These are phyloP conservation scores for Pulveroboletus sp. DNA, from an alignment of 768 basidiomycete genomes.

Conservation along the genomic window DNA sequence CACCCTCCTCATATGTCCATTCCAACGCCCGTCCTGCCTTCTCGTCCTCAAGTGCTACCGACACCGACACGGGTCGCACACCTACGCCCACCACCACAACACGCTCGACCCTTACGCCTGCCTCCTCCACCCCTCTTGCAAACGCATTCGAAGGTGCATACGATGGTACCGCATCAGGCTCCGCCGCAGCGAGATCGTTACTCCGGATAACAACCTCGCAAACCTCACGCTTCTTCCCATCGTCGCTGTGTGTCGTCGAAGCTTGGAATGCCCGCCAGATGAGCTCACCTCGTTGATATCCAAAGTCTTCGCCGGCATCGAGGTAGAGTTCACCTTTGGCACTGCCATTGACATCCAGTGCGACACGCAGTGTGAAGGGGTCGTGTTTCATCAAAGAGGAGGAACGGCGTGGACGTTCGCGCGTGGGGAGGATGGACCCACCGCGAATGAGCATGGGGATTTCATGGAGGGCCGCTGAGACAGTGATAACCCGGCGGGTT, in stretches of 20 bases:
- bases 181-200: constrained; percentile 55
- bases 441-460: constrained; percentile 87
- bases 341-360: constrained; percentile 51
- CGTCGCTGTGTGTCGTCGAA: constrained; percentile 33
- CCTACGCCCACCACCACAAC: constrained; percentile 73
- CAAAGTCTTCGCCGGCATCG: constrained; percentile 87
- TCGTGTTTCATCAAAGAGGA: constrained; percentile 86
- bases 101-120: constrained; percentile 71
- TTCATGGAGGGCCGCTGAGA: constrained; percentile 75
- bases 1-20: constrained; percentile 66
- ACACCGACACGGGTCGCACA: constrained; percentile 50
- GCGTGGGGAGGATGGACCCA: constrained; percentile 83
- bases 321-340: constrained; percentile 89
- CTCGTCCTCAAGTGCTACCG: constrained; percentile 44
- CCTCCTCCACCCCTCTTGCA: constrained; percentile 51
- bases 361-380: constrained; percentile 88
- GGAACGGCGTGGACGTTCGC: constrained; percentile 81
- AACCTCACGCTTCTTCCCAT: constrained; percentile 13
- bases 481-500: constrained; percentile 62
- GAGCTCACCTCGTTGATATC: constrained; percentile 69
- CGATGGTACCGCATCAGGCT: constrained; percentile 40
- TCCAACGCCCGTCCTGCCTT: constrained; percentile 42
- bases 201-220: constrained; percentile 45
- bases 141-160: constrained; percentile 63
- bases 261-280: constrained; percentile 79